These are phyloP conservation scores for Taiozyma sp. DNA, from an alignment of 1,139 yeast genomes.

Conservation along the genomic window DNA sequence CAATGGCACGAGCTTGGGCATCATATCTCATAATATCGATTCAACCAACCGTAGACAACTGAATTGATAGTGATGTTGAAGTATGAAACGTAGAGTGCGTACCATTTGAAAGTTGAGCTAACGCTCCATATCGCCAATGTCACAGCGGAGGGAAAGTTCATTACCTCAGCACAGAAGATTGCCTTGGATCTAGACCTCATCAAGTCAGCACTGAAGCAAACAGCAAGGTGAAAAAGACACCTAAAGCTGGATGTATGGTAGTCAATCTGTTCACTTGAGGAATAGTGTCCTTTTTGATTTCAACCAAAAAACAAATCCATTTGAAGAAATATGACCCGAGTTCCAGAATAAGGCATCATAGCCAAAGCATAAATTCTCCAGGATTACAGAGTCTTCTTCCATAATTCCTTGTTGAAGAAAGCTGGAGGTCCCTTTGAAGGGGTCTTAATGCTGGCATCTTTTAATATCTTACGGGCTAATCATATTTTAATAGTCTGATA, in stretches of 20 bases:
- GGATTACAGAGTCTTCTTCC: constrained; percentile 37
- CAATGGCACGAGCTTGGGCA: constrained; percentile 33
- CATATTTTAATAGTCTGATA: constrained; percentile 33
- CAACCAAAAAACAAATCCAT: constrained; percentile 30
- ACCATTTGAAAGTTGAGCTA: constrained; percentile 29
- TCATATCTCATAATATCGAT: constrained; percentile 33
- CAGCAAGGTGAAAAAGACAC: constrained; percentile 28
- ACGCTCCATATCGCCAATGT: constrained; percentile 20
- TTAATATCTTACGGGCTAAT: constrained; percentile 24
- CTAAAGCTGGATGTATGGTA: constrained; percentile 31
- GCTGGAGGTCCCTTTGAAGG: constrained; percentile 39
- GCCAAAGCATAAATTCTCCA: constrained; percentile 28
- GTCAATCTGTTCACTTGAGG: constrained; percentile 30
- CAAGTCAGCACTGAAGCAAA: constrained; percentile 26
- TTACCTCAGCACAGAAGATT: constrained; percentile 1
- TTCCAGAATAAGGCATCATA: constrained; percentile 4
- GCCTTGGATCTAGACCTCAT: constrained; percentile 28
- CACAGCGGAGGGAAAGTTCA: constrained; percentile 4
- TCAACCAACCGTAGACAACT: constrained; percentile 31
- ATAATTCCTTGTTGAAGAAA: constrained; percentile 30
- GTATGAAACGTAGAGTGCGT: constrained; percentile 30
- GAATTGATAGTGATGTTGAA: constrained; percentile 32
- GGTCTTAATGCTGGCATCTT: constrained; percentile 34
- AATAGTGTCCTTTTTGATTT: constrained; percentile 27
- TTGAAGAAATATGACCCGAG: not conserved